Percentiles rank a stretch among this genome's conserved stretches.
Evolutionary conservation across 2,329 filamentous ascomycete species (phyloP).

Genomic region (Diaporthe sp.): DNA sequence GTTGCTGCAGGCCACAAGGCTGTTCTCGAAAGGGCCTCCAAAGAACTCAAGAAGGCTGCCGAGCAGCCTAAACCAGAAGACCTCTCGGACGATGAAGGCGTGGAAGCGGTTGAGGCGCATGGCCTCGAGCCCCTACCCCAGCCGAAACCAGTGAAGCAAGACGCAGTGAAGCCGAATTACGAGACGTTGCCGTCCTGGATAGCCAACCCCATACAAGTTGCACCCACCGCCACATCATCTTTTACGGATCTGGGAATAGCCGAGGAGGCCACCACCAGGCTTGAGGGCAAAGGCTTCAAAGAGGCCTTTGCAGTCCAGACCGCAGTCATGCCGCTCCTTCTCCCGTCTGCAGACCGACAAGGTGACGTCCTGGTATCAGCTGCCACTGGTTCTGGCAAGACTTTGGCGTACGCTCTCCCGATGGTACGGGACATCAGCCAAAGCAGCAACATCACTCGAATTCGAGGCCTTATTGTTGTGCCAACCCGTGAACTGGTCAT

Average conservation of each 20-base stretch:
- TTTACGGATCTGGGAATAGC: constrained; percentile 75
- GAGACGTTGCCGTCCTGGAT: constrained; percentile 86
- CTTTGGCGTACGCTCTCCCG: constrained; percentile 88
- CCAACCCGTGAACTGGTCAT: constrained; percentile 91
- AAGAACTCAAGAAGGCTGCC: constrained; percentile 46
- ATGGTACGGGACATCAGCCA: constrained; percentile 81
- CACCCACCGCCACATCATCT: constrained; percentile 65
- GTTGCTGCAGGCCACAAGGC: constrained; percentile 41
- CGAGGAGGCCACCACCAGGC: constrained; percentile 65
- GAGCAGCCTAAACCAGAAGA: constrained; percentile 43
- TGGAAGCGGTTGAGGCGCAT: constrained; percentile 58
- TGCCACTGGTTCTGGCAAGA: constrained; percentile 96
- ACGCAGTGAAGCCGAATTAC: constrained; percentile 72
- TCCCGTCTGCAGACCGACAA: constrained; percentile 70
- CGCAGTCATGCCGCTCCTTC: constrained; percentile 81
- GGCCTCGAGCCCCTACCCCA: constrained; percentile 87
- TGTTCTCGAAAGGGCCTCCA: constrained; percentile 44
- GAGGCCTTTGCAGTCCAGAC: constrained; percentile 84
- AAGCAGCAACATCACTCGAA: constrained; percentile 68
- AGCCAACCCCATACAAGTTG: constrained; percentile 76
- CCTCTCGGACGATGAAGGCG: constrained; percentile 42
- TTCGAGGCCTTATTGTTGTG: constrained; percentile 86
- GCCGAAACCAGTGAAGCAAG: constrained; percentile 70
- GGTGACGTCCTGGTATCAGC: constrained; percentile 92
- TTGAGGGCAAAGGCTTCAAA: constrained; percentile 76